phyloP scores from a whole-genome alignment of 176 grass and related monocot species.

The Bothriochloa decipiens region DNA sequence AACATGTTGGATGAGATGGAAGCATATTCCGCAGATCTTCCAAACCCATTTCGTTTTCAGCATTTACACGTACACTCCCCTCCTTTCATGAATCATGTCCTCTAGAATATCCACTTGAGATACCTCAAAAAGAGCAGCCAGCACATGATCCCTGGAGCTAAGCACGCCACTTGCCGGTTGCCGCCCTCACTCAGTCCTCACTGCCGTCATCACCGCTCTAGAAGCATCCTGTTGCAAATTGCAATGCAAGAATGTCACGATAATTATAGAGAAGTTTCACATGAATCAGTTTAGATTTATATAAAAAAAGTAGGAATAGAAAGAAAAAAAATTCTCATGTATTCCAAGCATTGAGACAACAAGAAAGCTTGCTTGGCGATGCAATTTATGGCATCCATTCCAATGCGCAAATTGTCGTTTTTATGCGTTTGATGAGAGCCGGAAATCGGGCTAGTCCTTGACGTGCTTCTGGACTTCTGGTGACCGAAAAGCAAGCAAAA shows the following conservation, averaged over 20 bases:
- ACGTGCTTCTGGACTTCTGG: background rate
- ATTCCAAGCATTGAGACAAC: background rate
- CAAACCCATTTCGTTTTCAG: slow-evolving; percentile 34
- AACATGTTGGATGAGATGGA: background rate
- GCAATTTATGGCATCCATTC: background rate
- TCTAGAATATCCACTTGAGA: slow-evolving; percentile 41
- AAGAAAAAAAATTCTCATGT: background rate
- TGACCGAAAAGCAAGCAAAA: slow-evolving; percentile 9
- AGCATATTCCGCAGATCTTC: slow-evolving; percentile 42
- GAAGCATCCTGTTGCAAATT: too few relatives aligned
- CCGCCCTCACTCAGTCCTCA: background rate
- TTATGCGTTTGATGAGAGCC: background rate
- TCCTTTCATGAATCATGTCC: background rate
- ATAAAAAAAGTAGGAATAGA: too few relatives aligned
- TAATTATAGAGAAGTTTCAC: background rate
- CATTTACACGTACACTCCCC: background rate
- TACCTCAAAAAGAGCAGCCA: slow-evolving; percentile 44
- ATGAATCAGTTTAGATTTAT: background rate
- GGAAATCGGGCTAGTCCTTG: background rate
- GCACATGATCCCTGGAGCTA: slow-evolving; percentile 34
- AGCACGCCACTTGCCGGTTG: background rate
- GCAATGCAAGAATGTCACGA: too few relatives aligned
- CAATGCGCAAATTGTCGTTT: background rate
- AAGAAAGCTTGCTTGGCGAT: background rate
- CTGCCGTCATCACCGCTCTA: too few relatives aligned